Evolutionary conservation across 345 rosid species (phyloP), one percentile per base, ranked within the genome.

Genomic region (Moringa oleifera): DNA sequence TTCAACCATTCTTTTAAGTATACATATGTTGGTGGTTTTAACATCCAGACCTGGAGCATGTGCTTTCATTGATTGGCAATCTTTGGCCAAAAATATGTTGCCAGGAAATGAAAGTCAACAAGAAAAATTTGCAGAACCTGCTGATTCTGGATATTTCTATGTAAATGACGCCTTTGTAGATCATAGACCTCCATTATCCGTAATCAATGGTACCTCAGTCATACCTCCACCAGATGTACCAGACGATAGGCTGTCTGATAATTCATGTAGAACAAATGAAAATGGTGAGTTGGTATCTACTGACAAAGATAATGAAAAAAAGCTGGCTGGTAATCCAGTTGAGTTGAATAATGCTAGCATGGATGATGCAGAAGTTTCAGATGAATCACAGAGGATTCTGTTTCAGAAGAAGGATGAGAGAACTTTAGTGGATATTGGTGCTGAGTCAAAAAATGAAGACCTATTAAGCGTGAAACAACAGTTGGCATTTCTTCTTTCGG

Each of bases 1-100:
- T 71, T 79, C 88, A 54, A 82, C 90, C 21, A 87, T 87, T 69
- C 81, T 80, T 57, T 62, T 80, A 67, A 79, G 94, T 64, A 80
- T 87, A 61, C 66, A 81, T 71, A 75, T 87, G 54, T 71, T 87
- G 80, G 88, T 82, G 51, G 82, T 81, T 73, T 75, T 87, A 69
- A 84, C 90, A 25, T 71, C 79, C 71, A 72, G 76, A 51, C 75
- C 80, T 17, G 63, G 69, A 65, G 54, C 69, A 23, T 72, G 51
- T 55, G 67, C 71, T 74, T 70, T 68, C 62, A 75, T 87, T 31
- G 67, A 79, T 63, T 72, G 82, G 89, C 85, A 80, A 41, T 59
- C 64, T 70, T 75, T 73, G 59, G 74, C 84, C 36, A 51, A 63
- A 23, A 71, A 68, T 64, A 65, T 61, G 45, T 66, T 60, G 54